These are phyloP conservation scores for Ailanthus altissimus DNA, from an alignment of 345 rosid genomes.

Conservation along the genomic window DNA sequence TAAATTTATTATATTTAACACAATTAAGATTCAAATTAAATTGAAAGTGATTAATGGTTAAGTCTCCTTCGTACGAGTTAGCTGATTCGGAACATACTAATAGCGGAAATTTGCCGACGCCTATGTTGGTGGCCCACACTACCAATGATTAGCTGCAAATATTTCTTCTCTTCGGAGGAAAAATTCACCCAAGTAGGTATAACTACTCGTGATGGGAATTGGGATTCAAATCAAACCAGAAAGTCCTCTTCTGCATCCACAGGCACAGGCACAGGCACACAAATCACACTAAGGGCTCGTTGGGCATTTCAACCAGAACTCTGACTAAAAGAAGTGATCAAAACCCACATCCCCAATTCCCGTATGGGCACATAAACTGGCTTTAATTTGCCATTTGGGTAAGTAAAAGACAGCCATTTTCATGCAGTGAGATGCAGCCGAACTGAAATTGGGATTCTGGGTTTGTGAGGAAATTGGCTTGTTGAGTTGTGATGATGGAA, in stretches of 20 bases:
- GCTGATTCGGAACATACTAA: neutral
- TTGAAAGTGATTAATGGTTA: too few species aligned
- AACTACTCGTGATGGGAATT: neutral
- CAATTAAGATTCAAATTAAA: too few species aligned
- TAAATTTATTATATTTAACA: too few species aligned
- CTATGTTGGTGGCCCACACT: neutral
- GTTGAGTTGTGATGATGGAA: neutral
- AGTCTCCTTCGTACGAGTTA: neutral
- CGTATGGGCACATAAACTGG: neutral
- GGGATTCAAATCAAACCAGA: neutral
- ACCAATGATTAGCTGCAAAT: neutral
- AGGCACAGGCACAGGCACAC: neutral
- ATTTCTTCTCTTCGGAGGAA: neutral
- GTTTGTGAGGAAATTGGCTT: neutral
- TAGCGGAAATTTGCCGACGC: neutral
- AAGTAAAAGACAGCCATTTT: neutral
- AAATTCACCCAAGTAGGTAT: neutral
- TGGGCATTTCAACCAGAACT: neutral
- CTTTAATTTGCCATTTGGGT: neutral
- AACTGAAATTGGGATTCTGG: neutral
- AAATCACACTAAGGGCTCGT: neutral
- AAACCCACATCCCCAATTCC: neutral
- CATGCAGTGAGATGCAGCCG: neutral
- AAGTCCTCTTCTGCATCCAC: neutral
- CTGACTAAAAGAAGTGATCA: neutral